Evolutionary conservation across 345 rosid genomes (phyloP).

Genomic region (Eucalyptus melliodora): DNA sequence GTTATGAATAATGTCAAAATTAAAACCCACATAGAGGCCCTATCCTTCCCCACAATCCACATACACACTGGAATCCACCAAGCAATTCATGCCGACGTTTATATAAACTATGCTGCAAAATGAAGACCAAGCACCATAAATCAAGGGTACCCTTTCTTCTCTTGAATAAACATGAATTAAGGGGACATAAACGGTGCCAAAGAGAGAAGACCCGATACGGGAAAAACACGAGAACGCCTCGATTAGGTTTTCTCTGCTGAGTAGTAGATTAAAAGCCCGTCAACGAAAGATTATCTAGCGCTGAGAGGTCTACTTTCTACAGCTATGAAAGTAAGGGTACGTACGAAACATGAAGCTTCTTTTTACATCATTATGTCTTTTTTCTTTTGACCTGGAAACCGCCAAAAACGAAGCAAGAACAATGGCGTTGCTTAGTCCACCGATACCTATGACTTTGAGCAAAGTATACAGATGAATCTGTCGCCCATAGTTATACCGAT

Average conservation of each 20-base stretch:
- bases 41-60: background rate
- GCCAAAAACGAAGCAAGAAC: background rate
- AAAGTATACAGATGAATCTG: background rate
- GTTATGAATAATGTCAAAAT: background rate
- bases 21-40: background rate
- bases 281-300: background rate
- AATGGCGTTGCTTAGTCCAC: background rate
- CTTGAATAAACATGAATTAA: background rate
- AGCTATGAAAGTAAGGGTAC: background rate
- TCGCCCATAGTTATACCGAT: background rate
- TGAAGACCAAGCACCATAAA: background rate
- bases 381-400: background rate
- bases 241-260: background rate
- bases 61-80: background rate
- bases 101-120: background rate
- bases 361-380: background rate
- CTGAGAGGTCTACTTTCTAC: background rate
- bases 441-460: background rate
- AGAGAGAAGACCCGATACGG: background rate
- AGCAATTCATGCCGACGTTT: background rate
- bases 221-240: background rate
- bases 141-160: background rate
- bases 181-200: background rate
- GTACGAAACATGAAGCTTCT: background rate
- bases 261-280: background rate